Conservation (phyloP, 768 basidiomycete genomes). For the Pleurotus tuber-regium region DNA sequence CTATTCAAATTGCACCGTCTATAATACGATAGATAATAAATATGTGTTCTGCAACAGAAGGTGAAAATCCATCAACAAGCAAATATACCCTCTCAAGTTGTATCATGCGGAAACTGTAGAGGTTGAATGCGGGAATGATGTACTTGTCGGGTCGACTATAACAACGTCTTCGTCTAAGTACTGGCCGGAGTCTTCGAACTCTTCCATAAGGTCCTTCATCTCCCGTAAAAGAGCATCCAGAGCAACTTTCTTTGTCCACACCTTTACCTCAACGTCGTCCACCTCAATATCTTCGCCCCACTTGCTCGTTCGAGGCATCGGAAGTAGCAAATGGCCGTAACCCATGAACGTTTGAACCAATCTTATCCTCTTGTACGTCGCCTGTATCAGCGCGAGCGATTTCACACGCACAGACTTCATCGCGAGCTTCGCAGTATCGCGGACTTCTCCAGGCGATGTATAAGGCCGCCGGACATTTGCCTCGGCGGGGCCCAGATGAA, state of each 20-base stretch:
- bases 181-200: conserved; percentile 44
- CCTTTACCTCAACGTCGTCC: conserved; percentile 33
- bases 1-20: too few species aligned
- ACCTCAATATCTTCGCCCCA: conserved; percentile 24
- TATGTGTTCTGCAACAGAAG: too few species aligned
- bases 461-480: conserved; percentile 12
- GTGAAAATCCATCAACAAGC: too few species aligned
- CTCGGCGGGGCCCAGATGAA: conserved; percentile 18
- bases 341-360: conserved; percentile 63
- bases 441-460: conserved; percentile 19
- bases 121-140: too few species aligned
- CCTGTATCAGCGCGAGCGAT: conserved; percentile 48
- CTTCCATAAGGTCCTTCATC: conserved; percentile 54
- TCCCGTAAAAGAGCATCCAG: conserved; percentile 52
- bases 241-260: conserved; percentile 56
- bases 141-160: conserved; percentile 24
- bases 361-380: conserved; percentile 61
- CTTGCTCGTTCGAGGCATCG: conserved; percentile 29
- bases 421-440: conserved; percentile 18
- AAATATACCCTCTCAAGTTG: too few species aligned
- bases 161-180: conserved; percentile 28
- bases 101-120: too few species aligned
- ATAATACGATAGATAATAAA: too few species aligned
- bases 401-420: conserved; percentile 43
- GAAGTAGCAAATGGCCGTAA: conserved; percentile 51